Evolutionary conservation across 805 yeast genomes (phyloP).

Genomic region (Martiniozyma abietophila): DNA sequence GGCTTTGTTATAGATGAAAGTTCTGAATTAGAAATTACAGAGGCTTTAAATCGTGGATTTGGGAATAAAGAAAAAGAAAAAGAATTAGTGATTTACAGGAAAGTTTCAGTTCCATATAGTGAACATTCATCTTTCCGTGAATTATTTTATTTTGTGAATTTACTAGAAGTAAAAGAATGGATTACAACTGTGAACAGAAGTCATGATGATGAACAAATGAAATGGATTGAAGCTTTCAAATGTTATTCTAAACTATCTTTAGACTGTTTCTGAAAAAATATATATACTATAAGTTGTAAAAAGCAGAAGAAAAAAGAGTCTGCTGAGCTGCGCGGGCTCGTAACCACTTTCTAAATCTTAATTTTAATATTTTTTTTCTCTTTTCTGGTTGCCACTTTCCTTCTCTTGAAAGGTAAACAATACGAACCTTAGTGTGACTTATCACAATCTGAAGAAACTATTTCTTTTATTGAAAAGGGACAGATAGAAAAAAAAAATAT

Average conservation of each 20-base stretch:
- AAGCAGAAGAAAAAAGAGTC: too few species aligned
- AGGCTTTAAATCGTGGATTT: conserved; percentile 10
- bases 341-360: conserved; percentile 1
- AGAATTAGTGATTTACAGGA: conserved; percentile 13
- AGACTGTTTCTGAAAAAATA: conserved; percentile 1
- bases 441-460: too few species aligned
- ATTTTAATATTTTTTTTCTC: not conserved
- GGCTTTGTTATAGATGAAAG: conserved; percentile 11
- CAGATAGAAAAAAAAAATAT: too few species aligned
- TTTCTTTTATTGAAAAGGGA: too few species aligned
- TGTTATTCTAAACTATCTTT: not conserved
- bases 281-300: too few species aligned
- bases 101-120: conserved; percentile 56
- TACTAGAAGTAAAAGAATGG: conserved; percentile 40
- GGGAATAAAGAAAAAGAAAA: conserved; percentile 3
- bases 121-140: conserved; percentile 92
- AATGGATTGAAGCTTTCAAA: conserved; percentile 1
- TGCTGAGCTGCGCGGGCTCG: conserved; percentile 7
- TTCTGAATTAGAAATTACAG: not conserved
- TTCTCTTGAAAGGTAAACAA: too few species aligned
- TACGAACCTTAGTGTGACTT: too few species aligned
- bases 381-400: conserved; percentile 1
- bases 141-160: conserved; percentile 52
- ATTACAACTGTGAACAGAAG: conserved; percentile 71
- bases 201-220: not conserved